Percentiles rank a stretch among this genome's conserved stretches.
phyloP scores from a whole-genome alignment of 2,329 filamentous ascomycete genomes.

The Thielaviopsis euricoi region DNA sequence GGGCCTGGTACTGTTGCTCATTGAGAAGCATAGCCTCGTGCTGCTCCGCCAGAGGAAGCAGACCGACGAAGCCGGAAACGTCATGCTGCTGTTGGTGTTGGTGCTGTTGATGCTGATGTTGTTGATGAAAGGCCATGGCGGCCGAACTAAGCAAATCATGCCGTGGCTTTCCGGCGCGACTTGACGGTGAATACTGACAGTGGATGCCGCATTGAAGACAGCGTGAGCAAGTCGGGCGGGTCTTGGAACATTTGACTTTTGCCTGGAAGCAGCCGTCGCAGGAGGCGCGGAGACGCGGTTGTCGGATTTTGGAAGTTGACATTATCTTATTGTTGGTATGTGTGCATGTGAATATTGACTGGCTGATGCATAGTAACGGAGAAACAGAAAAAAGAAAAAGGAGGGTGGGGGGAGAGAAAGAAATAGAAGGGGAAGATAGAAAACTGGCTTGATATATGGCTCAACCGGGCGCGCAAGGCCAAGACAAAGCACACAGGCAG shows the following conservation, averaged over 20 bases:
- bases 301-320: slow-evolving; percentile 19
- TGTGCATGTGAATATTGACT: neutral
- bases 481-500: neutral
- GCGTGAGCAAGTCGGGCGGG: slow-evolving; percentile 34
- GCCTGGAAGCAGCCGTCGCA: slow-evolving; percentile 39
- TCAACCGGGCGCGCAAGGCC: neutral
- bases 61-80: neutral
- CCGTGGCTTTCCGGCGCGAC: slow-evolving; percentile 23
- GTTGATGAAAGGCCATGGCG: neutral
- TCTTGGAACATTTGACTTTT: slow-evolving; percentile 40
- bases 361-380: neutral
- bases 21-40: neutral
- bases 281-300: slow-evolving; percentile 29
- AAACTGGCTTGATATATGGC: no score
- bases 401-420: no score
- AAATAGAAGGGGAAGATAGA: no score
- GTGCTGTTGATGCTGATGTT: neutral
- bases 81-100: neutral
- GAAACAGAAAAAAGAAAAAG: no score
- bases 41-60: neutral
- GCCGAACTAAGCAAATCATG: slow-evolving; percentile 1
- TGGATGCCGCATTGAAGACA: slow-evolving; percentile 32
- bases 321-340: neutral
- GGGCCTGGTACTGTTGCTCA: slow-evolving; percentile 1
- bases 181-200: slow-evolving; percentile 36